A percentile compares a stretch with the other conserved stretches of the same genome.
phyloP scores from a whole-genome alignment of 2,329 filamentous ascomycete genomes.

The Acrocalymma vagum region DNA sequence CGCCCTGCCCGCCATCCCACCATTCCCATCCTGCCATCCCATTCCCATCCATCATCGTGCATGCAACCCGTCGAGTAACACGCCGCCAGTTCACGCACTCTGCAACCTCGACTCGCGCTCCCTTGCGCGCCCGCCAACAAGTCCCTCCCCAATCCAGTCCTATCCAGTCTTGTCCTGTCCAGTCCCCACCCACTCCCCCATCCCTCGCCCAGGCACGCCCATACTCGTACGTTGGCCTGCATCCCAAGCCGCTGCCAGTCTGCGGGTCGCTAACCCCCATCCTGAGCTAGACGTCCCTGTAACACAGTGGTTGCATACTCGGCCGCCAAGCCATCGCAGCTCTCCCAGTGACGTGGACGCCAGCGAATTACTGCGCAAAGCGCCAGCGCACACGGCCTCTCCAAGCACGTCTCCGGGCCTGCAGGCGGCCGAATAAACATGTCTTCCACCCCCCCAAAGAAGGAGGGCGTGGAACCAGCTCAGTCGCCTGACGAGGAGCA shows the following conservation, averaged over 20 bases:
- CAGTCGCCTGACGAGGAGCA: constrained; percentile 93
- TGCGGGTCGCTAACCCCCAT: constrained; percentile 46
- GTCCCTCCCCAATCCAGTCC: constrained; percentile 5
- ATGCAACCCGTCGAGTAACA: constrained; percentile 17
- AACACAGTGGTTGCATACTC: constrained; percentile 45
- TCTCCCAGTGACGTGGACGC: constrained; percentile 49
- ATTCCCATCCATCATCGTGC: constrained; percentile 4
- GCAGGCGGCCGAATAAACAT: constrained; percentile 79
- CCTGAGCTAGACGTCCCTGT: constrained; percentile 34
- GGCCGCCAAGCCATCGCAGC: constrained; percentile 41
- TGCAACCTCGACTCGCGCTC: constrained; percentile 13
- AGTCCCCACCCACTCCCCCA: constrained; percentile 15
- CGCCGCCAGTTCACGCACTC: constrained; percentile 14
- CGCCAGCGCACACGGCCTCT: constrained; percentile 59
- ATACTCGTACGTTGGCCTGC: constrained; percentile 32
- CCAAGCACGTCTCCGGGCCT: constrained; percentile 44
- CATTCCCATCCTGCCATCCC: not conserved
- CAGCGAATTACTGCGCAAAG: constrained; percentile 45
- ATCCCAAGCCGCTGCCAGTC: constrained; percentile 18
- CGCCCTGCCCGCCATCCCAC: no score
- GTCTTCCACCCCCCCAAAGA: constrained; percentile 93
- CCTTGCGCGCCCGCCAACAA: constrained; percentile 23
- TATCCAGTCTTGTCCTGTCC: constrained; percentile 10
- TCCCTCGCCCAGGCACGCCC: constrained; percentile 8
- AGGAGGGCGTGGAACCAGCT: constrained; percentile 86